Percentiles rank a stretch among this genome's conserved stretches.
These are phyloP conservation scores for Ganoderma resinaceum DNA, from an alignment of 1,284 basidiomycete species.

Conservation along the genomic window DNA sequence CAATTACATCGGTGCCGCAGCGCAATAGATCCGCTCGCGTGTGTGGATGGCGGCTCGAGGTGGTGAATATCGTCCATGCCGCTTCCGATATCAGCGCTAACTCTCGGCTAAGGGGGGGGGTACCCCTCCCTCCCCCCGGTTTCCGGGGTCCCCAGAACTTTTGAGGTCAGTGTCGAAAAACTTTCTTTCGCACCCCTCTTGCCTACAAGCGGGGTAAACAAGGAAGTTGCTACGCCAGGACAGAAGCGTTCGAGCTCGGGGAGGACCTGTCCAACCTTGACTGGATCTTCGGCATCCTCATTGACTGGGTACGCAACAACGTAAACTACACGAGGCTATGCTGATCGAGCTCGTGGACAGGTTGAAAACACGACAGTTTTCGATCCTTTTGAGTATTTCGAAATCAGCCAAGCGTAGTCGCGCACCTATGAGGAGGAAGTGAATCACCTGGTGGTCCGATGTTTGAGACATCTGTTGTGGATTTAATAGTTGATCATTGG, in stretches of 20 bases:
- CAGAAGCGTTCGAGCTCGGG: not conserved
- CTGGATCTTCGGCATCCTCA: not conserved
- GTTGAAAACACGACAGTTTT: too few species aligned
- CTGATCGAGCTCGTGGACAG: too few species aligned
- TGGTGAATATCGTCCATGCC: too few species aligned
- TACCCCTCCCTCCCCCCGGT: too few species aligned
- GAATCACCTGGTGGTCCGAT: not conserved
- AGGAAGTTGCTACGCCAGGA: not conserved
- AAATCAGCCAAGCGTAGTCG: not conserved
- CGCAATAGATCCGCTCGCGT: too few species aligned
- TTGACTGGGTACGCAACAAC: not conserved
- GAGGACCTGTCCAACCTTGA: not conserved
- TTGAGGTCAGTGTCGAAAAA: not conserved
- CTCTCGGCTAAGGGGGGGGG: too few species aligned
- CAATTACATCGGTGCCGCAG: too few species aligned
- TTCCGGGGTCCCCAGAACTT: too few species aligned
- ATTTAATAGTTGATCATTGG: not conserved
- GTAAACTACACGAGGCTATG: too few species aligned
- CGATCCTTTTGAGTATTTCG: too few species aligned
- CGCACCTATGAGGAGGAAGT: not conserved
- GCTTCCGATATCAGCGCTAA: too few species aligned
- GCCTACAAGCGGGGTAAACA: not conserved
- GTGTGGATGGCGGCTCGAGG: too few species aligned
- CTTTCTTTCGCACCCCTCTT: not conserved
- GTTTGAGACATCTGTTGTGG: not conserved